Evolutionary conservation across 331 rosid species (phyloP), one percentile per base, ranked within the genome.

Genomic region (Quercus phellos): DNA sequence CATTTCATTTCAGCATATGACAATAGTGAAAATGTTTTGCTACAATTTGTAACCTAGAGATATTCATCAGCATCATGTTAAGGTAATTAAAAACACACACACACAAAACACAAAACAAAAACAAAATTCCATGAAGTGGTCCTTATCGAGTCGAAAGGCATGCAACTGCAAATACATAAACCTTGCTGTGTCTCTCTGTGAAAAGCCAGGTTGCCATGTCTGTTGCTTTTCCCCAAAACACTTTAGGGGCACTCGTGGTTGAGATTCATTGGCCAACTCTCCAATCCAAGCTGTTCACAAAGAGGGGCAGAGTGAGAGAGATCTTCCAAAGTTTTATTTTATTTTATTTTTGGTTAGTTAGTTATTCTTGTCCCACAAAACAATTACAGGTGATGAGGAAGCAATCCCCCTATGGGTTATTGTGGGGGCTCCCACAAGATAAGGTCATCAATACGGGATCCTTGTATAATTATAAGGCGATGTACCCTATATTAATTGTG

Each of bases 191-290:
- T 66, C 42, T 18, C 51, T 72, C 30, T 61, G 16, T 38, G 70
- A 21, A 35, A 72, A 46, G 73, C 73, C 68, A 72, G 50, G 73
- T 51, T 72, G 77, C 73, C 68, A 61, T 61, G 77, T 61, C 77
- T 72, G 67, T 80, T 68, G 84, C 84, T 74, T 80, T 74, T 21
- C 24, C 66, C 38, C 60, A 50, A 75, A 75, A 26, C 50, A 58
- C 77, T 80, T 68, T 51, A 58, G 70, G 72, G 18, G 55, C 71
- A 75, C 55, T 42, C 67, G 72, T 68, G 73, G 42, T 50, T 9
- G 26, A 5, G 30, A 50, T 11, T 11, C 10, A 32, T 58, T 70
- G 67, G 72, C 72, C 35, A 27, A 8, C 46, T 46, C 53, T 46
- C 53, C 53, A 46, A 46, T 46, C 17, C 17, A 3, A 46, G 14